Evolutionary conservation across 192 early-diverging fungal species (phyloP).

Genomic region (Martensiomyces pterosporus): DNA sequence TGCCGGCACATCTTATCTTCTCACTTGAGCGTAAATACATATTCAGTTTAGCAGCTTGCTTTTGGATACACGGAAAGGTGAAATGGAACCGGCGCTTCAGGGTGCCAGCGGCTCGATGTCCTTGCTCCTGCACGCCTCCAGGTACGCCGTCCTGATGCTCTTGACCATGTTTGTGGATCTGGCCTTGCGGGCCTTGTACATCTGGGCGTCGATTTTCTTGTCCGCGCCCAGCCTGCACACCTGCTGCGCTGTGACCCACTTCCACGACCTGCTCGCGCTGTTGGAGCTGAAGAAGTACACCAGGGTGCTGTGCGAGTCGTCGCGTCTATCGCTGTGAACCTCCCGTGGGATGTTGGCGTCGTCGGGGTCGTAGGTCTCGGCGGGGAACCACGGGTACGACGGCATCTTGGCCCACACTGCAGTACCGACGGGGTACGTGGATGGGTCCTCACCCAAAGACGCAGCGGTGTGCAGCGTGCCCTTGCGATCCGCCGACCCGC

Average conservation of each 20-base stretch:
- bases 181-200: conserved; percentile 18
- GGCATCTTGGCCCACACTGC: conserved; percentile 47
- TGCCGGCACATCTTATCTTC: no score
- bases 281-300: conserved; percentile 32
- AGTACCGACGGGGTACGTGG: conserved; percentile 10
- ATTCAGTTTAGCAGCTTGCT: no score
- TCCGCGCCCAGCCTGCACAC: conserved; percentile 31
- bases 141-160: conserved; percentile 25
- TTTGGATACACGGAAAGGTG: no score
- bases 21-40: no score
- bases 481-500: no score
- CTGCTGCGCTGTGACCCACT: conserved; percentile 20
- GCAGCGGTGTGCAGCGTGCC: conserved; percentile 15
- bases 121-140: conserved; percentile 17
- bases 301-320: conserved; percentile 8
- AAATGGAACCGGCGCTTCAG: not conserved
- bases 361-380: conserved; percentile 18
- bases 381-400: conserved; percentile 48
- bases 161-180: conserved; percentile 12
- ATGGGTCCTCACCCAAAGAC: conserved; percentile 7
- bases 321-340: conserved; percentile 5
- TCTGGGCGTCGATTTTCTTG: conserved; percentile 3
- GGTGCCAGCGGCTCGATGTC: conserved; percentile 9
- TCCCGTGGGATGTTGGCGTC: conserved; percentile 14
- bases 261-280: conserved; percentile 16